Conservation (phyloP, 805 yeast species). For the Torulaspora microellipsoides region DNA sequence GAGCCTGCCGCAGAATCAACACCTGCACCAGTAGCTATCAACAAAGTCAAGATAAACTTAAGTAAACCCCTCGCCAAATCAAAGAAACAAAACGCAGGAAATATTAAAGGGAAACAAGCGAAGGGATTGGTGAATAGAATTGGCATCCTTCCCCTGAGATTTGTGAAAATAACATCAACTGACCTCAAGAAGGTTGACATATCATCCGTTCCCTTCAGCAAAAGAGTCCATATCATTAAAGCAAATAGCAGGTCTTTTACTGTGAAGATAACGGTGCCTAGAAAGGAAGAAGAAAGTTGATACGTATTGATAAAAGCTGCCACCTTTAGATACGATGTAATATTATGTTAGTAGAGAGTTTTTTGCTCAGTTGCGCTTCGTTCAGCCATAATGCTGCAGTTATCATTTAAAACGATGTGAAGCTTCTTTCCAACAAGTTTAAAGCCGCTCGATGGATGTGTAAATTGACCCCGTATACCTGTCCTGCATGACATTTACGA, state of each 20-base stretch:
- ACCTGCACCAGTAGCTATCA: slow-evolving; percentile 2
- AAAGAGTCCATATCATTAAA: slow-evolving; percentile 25
- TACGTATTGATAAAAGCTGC: too few species aligned
- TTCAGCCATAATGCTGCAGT: too few species aligned
- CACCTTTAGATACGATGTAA: too few species aligned
- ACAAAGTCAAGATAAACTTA: slow-evolving; percentile 10
- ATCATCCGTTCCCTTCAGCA: slow-evolving; percentile 42
- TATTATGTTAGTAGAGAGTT: too few species aligned
- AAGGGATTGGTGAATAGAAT: slow-evolving; percentile 23
- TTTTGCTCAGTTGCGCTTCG: too few species aligned
- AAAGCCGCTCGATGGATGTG: too few species aligned
- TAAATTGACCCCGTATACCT: too few species aligned
- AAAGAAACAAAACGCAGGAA: slow-evolving; percentile 5
- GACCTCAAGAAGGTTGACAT: slow-evolving; percentile 35
- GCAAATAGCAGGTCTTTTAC: slow-evolving; percentile 30
- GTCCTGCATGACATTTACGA: too few species aligned
- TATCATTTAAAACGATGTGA: too few species aligned
- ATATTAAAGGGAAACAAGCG: slow-evolving; percentile 9
- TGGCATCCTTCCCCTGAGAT: slow-evolving; percentile 37
- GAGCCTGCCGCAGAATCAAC: slow-evolving; percentile 1
- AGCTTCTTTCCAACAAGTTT: too few species aligned
- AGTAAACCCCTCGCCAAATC: slow-evolving; percentile 5
- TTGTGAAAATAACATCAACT: slow-evolving; percentile 38
- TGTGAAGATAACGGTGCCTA: slow-evolving; percentile 22
- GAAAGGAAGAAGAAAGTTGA: slow-evolving; percentile 1